These are phyloP conservation scores for Buxus sempervirens DNA, from an alignment of 164 flowering plant species.

Conservation along the genomic window DNA sequence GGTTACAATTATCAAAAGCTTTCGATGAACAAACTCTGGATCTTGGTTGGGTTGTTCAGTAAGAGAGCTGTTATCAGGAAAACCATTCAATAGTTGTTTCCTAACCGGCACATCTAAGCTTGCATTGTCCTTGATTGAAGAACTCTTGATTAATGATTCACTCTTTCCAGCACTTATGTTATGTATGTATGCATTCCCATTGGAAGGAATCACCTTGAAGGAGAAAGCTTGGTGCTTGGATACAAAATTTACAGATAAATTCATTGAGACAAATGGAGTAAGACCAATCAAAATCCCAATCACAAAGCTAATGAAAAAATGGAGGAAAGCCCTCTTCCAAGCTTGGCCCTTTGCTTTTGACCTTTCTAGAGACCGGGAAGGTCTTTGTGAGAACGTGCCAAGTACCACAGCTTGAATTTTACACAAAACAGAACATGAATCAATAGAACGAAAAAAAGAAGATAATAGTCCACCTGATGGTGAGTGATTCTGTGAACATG, in stretches of 20 bases:
- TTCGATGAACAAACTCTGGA: slow-evolving; percentile 24
- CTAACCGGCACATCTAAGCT: slow-evolving; percentile 10
- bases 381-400: slow-evolving; percentile 44
- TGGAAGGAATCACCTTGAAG: slow-evolving; percentile 31
- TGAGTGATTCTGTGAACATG: slow-evolving; percentile 35
- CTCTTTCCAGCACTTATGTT: slow-evolving; percentile 13
- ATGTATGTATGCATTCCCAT: slow-evolving; percentile 17
- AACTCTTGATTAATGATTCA: slow-evolving; percentile 6
- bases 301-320: slow-evolving; percentile 57
- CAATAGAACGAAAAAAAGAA: slow-evolving; percentile 30
- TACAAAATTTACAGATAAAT: slow-evolving; percentile 32
- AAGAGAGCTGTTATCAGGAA: slow-evolving; percentile 8
- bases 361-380: slow-evolving; percentile 55
- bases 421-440: slow-evolving; percentile 30
- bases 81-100: slow-evolving; percentile 11
- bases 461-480: slow-evolving; percentile 36
- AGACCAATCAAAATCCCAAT: slow-evolving; percentile 68
- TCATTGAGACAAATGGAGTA: slow-evolving; percentile 47
- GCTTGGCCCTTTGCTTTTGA: slow-evolving; percentile 48
- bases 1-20: slow-evolving; percentile 79
- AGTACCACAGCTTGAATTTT: slow-evolving; percentile 35
- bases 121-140: slow-evolving; percentile 6
- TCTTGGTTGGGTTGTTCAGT: slow-evolving; percentile 18
- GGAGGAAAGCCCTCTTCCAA: slow-evolving; percentile 64
- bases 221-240: slow-evolving; percentile 48